Evolutionary conservation across 768 basidiomycete species (phyloP).

Genomic region (Phanerochaete carnosa): DNA sequence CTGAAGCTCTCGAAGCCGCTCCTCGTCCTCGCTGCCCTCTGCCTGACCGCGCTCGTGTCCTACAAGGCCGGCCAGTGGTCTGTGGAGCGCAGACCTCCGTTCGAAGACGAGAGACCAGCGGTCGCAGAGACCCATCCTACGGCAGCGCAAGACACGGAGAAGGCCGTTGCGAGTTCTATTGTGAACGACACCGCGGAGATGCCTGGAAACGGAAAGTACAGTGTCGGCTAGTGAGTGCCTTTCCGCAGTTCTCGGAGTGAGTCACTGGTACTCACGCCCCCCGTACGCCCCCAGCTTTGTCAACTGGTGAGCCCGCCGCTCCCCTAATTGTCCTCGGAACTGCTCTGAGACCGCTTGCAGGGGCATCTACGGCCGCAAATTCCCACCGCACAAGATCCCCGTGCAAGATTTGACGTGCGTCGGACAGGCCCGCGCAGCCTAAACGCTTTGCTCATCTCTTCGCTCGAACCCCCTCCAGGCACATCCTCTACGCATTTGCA

Average conservation of each 20-base stretch:
- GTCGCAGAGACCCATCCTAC: background rate
- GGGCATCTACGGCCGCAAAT: conserved; percentile 96
- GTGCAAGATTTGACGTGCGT: conserved; percentile 80
- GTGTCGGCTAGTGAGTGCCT: conserved; percentile 77
- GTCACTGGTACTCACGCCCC: conserved; percentile 13
- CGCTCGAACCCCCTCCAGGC: conserved; percentile 49
- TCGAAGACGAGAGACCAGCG: too few relatives aligned
- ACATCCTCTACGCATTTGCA: conserved; percentile 92
- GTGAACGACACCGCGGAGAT: conserved; percentile 23
- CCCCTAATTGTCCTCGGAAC: background rate
- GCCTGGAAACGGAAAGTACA: conserved; percentile 57
- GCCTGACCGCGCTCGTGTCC: conserved; percentile 35
- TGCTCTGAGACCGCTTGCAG: conserved; percentile 31
- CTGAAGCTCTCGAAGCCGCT: conserved; percentile 27
- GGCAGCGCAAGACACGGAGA: background rate
- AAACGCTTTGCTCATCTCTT: background rate
- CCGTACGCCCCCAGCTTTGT: conserved; percentile 60
- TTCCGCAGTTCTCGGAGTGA: background rate
- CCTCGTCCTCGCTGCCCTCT: conserved; percentile 34
- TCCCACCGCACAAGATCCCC: conserved; percentile 82
- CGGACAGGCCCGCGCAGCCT: background rate
- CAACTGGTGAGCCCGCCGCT: conserved; percentile 64
- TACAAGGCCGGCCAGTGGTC: conserved; percentile 46
- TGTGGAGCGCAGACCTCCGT: conserved; percentile 7
- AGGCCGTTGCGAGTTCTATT: background rate